Evolutionary conservation across 2,329 filamentous ascomycete genomes (phyloP).

Genomic region (Trichoderma atroviride): DNA sequence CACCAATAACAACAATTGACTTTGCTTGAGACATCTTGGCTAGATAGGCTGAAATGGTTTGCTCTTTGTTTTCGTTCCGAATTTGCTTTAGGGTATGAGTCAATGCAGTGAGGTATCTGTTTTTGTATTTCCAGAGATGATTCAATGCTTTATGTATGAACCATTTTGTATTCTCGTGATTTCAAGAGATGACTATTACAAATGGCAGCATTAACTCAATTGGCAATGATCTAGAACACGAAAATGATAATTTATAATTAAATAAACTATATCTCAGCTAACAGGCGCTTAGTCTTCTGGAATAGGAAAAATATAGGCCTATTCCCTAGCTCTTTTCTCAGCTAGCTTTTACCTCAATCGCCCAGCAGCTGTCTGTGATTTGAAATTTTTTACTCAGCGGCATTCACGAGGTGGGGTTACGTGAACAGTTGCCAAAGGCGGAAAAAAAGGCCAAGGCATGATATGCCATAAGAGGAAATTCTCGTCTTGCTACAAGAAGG

Average conservation of each 20-base stretch:
- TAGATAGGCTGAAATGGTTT: neutral
- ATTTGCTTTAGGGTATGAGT: neutral
- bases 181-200: neutral
- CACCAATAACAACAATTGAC: neutral
- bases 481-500: neutral
- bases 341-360: neutral
- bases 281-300: neutral
- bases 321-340: neutral
- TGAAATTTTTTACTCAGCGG: neutral
- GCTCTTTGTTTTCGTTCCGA: neutral
- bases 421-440: neutral
- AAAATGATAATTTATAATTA: neutral
- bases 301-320: neutral
- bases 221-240: neutral
- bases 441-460: neutral
- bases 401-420: neutral
- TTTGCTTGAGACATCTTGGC: neutral
- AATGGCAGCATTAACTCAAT: neutral
- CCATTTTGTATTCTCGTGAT: neutral
- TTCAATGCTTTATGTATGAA: neutral
- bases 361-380: neutral
- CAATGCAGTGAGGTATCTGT: neutral
- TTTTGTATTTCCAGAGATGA: neutral
- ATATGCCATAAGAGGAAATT: neutral
- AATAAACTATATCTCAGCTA: neutral